These are phyloP conservation scores for Fusarium robinianum DNA, from an alignment of 2,329 filamentous ascomycete genomes.

Conservation along the genomic window DNA sequence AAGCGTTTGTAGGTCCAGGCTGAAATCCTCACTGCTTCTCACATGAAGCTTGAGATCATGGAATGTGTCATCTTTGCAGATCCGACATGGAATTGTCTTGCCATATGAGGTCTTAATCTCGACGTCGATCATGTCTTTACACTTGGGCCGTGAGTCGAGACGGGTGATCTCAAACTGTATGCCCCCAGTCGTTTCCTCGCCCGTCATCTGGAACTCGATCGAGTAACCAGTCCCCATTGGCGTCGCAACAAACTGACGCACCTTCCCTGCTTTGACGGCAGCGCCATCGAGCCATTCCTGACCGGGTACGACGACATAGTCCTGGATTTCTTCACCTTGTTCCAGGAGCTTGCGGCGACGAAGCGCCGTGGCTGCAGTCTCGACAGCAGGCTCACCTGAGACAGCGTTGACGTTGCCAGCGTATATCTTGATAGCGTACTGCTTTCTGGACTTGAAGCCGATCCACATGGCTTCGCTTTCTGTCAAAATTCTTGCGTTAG, in stretches of 20 bases:
- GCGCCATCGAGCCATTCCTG: conserved; percentile 3
- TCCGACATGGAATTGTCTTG: background rate
- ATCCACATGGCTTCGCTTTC: conserved; percentile 15
- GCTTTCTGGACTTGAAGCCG: background rate
- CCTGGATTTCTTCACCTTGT: background rate
- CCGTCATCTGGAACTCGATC: background rate
- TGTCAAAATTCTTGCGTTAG: background rate
- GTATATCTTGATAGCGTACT: conserved; percentile 5
- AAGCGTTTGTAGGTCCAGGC: background rate
- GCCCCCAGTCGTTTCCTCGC: background rate
- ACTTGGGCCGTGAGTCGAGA: background rate
- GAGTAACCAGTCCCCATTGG: background rate
- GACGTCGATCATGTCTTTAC: background rate
- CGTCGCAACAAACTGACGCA: conserved; percentile 5
- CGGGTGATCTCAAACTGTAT: conserved; percentile 8
- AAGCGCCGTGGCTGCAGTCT: background rate
- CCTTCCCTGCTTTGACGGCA: fast-evolving
- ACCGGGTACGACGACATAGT: background rate
- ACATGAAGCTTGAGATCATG: background rate
- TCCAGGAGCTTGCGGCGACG: background rate
- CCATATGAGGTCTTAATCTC: background rate
- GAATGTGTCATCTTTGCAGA: background rate
- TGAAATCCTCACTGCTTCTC: background rate
- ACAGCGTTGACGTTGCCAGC: conserved; percentile 2
- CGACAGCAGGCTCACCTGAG: background rate